These are phyloP conservation scores for Allium cepa DNA, from an alignment of 106 monocot species.

Conservation along the genomic window DNA sequence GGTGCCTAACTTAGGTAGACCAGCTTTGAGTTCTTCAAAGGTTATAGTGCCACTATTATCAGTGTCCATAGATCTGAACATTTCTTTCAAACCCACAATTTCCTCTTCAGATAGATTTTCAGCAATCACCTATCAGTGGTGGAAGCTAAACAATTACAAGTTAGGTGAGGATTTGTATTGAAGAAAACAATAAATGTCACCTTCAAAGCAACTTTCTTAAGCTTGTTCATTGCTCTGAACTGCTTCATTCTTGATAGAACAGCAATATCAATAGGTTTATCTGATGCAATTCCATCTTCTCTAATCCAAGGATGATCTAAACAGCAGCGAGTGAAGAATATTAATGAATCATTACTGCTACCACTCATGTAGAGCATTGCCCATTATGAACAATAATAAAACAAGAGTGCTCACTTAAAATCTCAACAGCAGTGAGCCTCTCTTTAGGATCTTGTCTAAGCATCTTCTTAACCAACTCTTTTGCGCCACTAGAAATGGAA, in stretches of 20 bases:
- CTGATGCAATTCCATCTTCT: constrained; percentile 60
- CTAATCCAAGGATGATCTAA: constrained; percentile 63
- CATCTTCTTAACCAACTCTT: constrained; percentile 79
- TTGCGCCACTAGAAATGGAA: constrained; percentile 70
- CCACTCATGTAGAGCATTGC: too few relatives aligned
- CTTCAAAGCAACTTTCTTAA: constrained; percentile 71
- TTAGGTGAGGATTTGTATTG: background rate
- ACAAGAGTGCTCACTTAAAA: constrained; percentile 38
- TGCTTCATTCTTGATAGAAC: constrained; percentile 63
- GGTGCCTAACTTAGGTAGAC: constrained; percentile 72
- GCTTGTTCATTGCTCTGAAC: constrained; percentile 72
- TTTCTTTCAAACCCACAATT: constrained; percentile 79
- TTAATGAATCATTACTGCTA: too few relatives aligned
- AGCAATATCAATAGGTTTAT: constrained; percentile 59
- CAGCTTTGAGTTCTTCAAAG: constrained; percentile 75
- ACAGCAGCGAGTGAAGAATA: constrained; percentile 7
- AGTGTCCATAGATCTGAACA: constrained; percentile 84
- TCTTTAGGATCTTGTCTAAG: constrained; percentile 61
- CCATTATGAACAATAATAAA: too few relatives aligned
- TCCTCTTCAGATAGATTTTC: constrained; percentile 86
- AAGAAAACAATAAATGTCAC: constrained; percentile 5
- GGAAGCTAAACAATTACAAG: background rate
- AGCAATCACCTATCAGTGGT: constrained; percentile 54
- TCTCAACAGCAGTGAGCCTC: constrained; percentile 56
- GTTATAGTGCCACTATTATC: constrained; percentile 82